These are phyloP conservation scores for Epichloe festucae DNA, from an alignment of 2,329 filamentous ascomycete species.

Conservation along the genomic window DNA sequence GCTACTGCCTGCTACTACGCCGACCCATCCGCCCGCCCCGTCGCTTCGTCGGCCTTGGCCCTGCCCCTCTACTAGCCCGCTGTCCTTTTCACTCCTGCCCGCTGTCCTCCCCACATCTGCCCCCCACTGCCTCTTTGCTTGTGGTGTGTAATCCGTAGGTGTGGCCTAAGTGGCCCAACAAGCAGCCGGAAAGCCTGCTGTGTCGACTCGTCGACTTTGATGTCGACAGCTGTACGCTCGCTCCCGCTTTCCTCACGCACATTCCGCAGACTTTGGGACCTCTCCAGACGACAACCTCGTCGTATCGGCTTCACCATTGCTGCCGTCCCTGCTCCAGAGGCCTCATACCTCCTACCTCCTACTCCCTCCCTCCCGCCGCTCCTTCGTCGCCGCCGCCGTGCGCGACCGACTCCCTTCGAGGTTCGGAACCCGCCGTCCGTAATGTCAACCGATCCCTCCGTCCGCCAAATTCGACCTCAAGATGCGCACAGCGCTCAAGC, in stretches of 20 bases:
- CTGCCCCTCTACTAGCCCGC: neutral
- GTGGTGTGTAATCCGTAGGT: neutral
- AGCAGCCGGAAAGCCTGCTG: neutral
- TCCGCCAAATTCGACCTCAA: conserved; percentile 52
- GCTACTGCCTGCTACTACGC: too few relatives aligned
- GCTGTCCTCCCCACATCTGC: neutral
- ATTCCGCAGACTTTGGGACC: neutral
- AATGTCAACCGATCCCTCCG: conserved; percentile 50
- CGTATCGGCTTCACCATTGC: conserved; percentile 1
- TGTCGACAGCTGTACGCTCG: conserved; percentile 13
- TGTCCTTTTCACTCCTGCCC: neutral
- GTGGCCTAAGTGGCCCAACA: neutral
- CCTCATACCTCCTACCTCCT: too few relatives aligned
- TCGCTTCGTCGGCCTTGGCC: neutral
- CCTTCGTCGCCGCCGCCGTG: neutral
- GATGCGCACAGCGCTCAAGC: conserved; percentile 36
- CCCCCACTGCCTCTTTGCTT: neutral
- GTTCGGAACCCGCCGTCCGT: conserved; percentile 8
- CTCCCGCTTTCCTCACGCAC: neutral
- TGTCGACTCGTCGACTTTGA: conserved; percentile 14
- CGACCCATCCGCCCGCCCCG: too few relatives aligned
- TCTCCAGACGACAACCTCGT: neutral
- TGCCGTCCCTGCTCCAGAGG: neutral
- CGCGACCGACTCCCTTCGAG: neutral
- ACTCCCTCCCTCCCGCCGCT: neutral